phyloP scores from a whole-genome alignment of 169 alveolate genomes.

The Eimeria brunetti region DNA sequence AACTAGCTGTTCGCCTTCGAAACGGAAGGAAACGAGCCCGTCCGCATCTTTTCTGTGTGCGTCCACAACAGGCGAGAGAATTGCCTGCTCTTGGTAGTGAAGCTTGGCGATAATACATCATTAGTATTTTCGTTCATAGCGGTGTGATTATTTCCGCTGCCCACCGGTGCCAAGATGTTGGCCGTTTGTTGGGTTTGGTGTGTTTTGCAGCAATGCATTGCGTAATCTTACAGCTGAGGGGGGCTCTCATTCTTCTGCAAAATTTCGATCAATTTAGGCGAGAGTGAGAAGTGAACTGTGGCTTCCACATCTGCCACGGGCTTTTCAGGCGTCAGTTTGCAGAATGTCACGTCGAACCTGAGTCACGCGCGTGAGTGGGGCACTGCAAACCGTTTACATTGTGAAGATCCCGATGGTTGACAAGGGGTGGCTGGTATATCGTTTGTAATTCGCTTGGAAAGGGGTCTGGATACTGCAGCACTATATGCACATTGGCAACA shows the following conservation, averaged over 20 bases:
- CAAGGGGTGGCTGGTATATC: neutral
- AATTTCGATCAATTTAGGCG: neutral
- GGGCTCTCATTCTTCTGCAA: neutral
- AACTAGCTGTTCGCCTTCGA: conserved; percentile 53
- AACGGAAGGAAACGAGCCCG: conserved; percentile 31
- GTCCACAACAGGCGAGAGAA: neutral
- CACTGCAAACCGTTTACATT: neutral
- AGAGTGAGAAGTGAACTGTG: conserved; percentile 65
- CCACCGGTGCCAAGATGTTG: neutral
- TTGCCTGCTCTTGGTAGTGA: neutral
- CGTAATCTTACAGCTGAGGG: neutral
- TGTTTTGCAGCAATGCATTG: neutral
- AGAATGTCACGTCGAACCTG: conserved; percentile 74
- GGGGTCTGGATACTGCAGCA: neutral
- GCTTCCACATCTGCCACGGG: conserved; percentile 80
- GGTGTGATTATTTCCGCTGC: neutral
- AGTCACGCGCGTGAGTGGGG: neutral
- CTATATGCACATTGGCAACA: neutral
- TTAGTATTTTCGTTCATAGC: neutral
- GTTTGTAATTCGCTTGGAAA: neutral
- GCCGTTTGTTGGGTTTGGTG: neutral
- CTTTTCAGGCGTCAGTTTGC: conserved; percentile 76
- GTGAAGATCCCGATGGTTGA: neutral
- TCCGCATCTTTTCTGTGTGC: neutral
- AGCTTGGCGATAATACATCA: neutral